phyloP scores from a whole-genome alignment of 495 filamentous ascomycete genomes.

The Tuber melanosporum region DNA sequence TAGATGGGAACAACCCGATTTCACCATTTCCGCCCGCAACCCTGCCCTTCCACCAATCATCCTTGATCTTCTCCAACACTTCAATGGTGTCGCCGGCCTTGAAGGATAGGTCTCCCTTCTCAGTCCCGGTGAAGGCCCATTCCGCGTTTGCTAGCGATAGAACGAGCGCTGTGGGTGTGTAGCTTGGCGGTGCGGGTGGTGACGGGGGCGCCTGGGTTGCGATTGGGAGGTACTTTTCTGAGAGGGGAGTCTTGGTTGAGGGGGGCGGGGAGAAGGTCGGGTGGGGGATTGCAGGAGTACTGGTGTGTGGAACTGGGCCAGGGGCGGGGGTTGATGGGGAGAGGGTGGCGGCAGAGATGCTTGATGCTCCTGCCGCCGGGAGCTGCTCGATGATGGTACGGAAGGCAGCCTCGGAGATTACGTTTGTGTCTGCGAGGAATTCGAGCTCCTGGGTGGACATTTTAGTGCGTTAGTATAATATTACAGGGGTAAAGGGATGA shows the following conservation, averaged over 20 bases:
- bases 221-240: slow-evolving; percentile 38
- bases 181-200: slow-evolving; percentile 45
- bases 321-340: slow-evolving; percentile 20
- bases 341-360: slow-evolving; percentile 23
- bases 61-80: slow-evolving; percentile 85
- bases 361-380: slow-evolving; percentile 49
- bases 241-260: slow-evolving; percentile 35
- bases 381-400: slow-evolving; percentile 65
- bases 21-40: slow-evolving; percentile 64
- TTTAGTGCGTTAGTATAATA: slow-evolving; percentile 6
- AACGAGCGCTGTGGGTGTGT: slow-evolving; percentile 47
- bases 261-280: slow-evolving; percentile 43
- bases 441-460: slow-evolving; percentile 71
- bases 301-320: slow-evolving; percentile 45
- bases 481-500: neutral
- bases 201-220: slow-evolving; percentile 38
- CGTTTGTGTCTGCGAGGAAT: slow-evolving; percentile 68
- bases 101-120: slow-evolving; percentile 71
- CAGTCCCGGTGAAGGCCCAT: slow-evolving; percentile 71
- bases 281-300: slow-evolving; percentile 49
- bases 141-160: slow-evolving; percentile 70
- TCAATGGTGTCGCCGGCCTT: slow-evolving; percentile 67
- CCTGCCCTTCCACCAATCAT: slow-evolving; percentile 91
- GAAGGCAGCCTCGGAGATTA: slow-evolving; percentile 65
- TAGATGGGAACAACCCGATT: slow-evolving; percentile 86